Evolutionary conservation across 768 basidiomycete species (phyloP).

Genomic region (Phaffia australis): DNA sequence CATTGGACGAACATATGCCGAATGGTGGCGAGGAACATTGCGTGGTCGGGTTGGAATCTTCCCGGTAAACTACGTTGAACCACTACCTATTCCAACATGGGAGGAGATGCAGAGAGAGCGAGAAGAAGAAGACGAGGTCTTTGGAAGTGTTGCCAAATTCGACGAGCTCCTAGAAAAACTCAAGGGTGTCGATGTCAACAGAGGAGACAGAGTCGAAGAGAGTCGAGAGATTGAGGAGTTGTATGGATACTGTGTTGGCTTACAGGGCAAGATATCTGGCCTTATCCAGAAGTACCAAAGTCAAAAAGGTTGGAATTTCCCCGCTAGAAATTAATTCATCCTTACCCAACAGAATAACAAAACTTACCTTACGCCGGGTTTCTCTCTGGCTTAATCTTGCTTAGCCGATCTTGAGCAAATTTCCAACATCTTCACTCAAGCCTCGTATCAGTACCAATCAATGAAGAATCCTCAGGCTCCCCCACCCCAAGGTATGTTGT

Average conservation of each 20-base stretch:
- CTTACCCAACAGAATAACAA: background rate
- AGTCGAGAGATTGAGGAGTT: constrained; percentile 65
- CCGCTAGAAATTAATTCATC: background rate
- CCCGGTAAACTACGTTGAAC: constrained; percentile 88
- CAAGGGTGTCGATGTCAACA: constrained; percentile 57
- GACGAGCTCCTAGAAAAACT: constrained; percentile 69
- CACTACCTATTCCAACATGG: constrained; percentile 71
- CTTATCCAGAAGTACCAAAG: constrained; percentile 25
- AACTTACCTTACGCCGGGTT: background rate
- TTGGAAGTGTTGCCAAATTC: constrained; percentile 72
- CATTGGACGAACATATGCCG: constrained; percentile 81
- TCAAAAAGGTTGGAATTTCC: constrained; percentile 9
- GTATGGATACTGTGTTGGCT: constrained; percentile 22
- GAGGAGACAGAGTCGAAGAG: constrained; percentile 70
- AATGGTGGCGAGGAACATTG: constrained; percentile 94
- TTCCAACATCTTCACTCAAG: constrained; percentile 24
- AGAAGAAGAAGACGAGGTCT: constrained; percentile 77
- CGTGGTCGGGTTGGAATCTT: constrained; percentile 88
- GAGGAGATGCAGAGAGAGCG: constrained; percentile 67
- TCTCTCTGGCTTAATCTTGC: background rate
- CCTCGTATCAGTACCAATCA: constrained; percentile 19
- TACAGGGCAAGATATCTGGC: constrained; percentile 9
- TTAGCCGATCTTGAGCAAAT: constrained; percentile 25
- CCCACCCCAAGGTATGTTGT: constrained; percentile 11
- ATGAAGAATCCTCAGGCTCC: constrained; percentile 21